phyloP scores from a whole-genome alignment of 169 alveolate species.

The Cyclospora cayetanensis region DNA sequence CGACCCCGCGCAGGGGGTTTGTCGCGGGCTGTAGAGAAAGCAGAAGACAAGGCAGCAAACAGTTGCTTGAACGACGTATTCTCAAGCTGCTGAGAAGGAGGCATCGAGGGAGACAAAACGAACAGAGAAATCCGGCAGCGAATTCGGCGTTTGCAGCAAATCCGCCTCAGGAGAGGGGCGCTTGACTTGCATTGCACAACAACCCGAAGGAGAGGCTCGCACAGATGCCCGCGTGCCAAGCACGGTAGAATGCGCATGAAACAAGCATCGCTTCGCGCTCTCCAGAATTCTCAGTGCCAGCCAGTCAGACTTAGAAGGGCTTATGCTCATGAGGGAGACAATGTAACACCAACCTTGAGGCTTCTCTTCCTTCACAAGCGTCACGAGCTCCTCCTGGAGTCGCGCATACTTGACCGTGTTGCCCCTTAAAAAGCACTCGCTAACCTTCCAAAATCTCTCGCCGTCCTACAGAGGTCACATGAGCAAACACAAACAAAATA shows the following conservation, averaged over 20 bases:
- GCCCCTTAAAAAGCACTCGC: constrained; percentile 76
- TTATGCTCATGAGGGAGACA: not conserved
- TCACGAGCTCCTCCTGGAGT: constrained; percentile 78
- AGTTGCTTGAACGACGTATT: too few species aligned
- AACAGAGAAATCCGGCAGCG: too few species aligned
- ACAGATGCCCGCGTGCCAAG: too few species aligned
- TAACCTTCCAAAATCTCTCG: constrained; percentile 78
- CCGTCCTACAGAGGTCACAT: constrained; percentile 66
- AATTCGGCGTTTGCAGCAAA: too few species aligned
- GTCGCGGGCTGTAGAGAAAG: not conserved
- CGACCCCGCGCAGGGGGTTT: not conserved
- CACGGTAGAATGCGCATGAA: not conserved
- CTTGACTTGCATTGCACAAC: too few species aligned
- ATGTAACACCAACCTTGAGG: not conserved
- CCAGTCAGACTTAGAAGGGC: not conserved
- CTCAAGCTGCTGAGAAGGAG: too few species aligned
- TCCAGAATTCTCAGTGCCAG: not conserved
- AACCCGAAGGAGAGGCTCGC: too few species aligned
- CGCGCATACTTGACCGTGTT: constrained; percentile 77
- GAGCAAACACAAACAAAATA: too few species aligned
- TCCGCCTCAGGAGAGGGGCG: too few species aligned
- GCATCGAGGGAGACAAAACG: too few species aligned
- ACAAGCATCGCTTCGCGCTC: too few species aligned
- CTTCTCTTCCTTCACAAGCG: constrained; percentile 77
- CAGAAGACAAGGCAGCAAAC: too few species aligned